These are phyloP conservation scores for Trametes gibbosa DNA, from an alignment of 768 basidiomycete genomes.

Conservation along the genomic window DNA sequence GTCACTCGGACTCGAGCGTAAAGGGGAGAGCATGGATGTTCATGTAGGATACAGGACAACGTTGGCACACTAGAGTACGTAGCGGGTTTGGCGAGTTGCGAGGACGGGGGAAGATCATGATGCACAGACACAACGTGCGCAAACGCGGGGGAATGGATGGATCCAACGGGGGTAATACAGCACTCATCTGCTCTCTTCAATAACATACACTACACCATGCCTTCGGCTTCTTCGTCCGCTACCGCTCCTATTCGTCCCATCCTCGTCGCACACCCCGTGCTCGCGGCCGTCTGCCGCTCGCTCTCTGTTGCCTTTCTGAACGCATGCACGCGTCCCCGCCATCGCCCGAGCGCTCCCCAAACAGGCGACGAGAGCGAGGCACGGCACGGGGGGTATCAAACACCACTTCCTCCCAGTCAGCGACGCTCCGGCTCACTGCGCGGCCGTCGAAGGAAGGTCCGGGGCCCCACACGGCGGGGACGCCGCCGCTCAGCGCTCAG, in stretches of 20 bases:
- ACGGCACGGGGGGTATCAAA: background rate
- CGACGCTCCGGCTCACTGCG: background rate
- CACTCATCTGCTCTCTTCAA: slow-evolving; percentile 5
- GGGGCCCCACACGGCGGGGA: background rate
- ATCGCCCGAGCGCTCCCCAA: background rate
- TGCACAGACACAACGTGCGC: too few relatives aligned
- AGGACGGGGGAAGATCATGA: background rate
- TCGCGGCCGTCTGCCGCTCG: background rate
- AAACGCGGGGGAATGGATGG: background rate
- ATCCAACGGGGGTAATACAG: background rate
- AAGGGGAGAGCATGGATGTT: background rate
- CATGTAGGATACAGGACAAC: background rate
- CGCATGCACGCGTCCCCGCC: background rate
- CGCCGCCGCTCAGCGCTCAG: background rate
- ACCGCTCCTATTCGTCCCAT: slow-evolving; percentile 6
- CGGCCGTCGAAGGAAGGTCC: background rate
- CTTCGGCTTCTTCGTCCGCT: slow-evolving; percentile 1
- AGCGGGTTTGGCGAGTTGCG: background rate
- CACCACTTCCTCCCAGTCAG: background rate
- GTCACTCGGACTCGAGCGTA: background rate
- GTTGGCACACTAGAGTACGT: too few relatives aligned
- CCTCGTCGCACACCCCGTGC: background rate
- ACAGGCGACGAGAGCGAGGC: background rate
- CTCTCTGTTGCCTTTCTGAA: background rate
- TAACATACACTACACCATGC: slow-evolving; percentile 6